Conservation (phyloP, 768 basidiomycete genomes). For the Paxillus ammoniavirescens region DNA sequence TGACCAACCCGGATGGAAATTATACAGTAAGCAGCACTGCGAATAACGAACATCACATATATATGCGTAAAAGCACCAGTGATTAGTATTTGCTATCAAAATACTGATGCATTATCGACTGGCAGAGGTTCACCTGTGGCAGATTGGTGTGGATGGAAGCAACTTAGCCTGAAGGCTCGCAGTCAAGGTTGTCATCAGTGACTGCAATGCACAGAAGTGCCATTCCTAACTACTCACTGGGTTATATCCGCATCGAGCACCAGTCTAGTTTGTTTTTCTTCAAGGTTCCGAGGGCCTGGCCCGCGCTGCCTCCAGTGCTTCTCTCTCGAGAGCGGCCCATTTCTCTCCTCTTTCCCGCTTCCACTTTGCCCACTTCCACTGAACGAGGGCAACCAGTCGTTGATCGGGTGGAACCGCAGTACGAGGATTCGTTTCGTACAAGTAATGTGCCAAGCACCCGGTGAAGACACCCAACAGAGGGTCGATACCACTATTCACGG, state of each 20-base stretch:
- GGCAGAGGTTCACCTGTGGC: too few relatives aligned
- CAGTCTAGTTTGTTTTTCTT: background rate
- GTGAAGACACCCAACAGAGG: conserved; percentile 76
- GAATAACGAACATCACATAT: too few relatives aligned
- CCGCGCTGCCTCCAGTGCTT: background rate
- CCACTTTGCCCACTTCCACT: conserved; percentile 65
- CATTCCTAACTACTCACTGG: background rate
- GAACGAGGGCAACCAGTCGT: conserved; percentile 50
- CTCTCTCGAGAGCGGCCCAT: conserved; percentile 5
- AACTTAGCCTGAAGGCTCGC: too few relatives aligned
- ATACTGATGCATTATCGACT: too few relatives aligned
- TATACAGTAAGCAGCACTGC: too few relatives aligned
- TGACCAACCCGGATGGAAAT: too few relatives aligned
- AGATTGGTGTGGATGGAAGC: too few relatives aligned
- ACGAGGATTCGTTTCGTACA: conserved; percentile 79
- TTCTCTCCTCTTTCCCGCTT: conserved; percentile 12
- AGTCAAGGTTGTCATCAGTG: background rate
- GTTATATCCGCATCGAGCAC: background rate
- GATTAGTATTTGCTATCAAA: too few relatives aligned
- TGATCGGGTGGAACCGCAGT: conserved; percentile 59
- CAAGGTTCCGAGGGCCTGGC: background rate
- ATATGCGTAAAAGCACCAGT: too few relatives aligned
- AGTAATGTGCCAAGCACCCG: conserved; percentile 73
- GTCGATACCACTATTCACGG: conserved; percentile 54
- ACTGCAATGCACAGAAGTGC: background rate